Evolutionary conservation across 2,329 filamentous ascomycete species (phyloP).

Genomic region (Claviceps sp.): DNA sequence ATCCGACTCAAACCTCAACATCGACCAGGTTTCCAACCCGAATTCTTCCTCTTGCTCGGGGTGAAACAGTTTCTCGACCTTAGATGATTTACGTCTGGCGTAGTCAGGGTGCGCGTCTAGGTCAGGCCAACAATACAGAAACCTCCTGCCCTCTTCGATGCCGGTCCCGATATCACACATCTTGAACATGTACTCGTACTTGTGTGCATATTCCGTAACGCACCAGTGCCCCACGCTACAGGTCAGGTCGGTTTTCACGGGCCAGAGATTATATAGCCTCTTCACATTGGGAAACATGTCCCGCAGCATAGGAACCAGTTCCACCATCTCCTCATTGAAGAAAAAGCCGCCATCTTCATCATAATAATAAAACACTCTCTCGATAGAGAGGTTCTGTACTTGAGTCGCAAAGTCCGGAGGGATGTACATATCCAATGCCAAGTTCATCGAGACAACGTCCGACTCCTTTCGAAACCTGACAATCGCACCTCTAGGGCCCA

Average conservation of each 20-base stretch:
- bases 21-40: slow-evolving; percentile 15
- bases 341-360: background rate
- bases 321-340: background rate
- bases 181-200: slow-evolving; percentile 11
- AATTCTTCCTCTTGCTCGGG: background rate
- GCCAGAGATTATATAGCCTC: slow-evolving; percentile 13
- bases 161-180: slow-evolving; percentile 14
- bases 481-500: too few relatives aligned
- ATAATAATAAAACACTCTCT: too few relatives aligned
- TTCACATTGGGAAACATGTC: slow-evolving; percentile 14
- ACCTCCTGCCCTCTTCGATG: slow-evolving; percentile 12
- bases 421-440: too few relatives aligned
- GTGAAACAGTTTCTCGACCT: slow-evolving; percentile 6
- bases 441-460: too few relatives aligned
- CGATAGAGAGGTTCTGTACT: too few relatives aligned
- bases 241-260: background rate
- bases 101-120: slow-evolving; percentile 16
- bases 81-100: slow-evolving; percentile 9
- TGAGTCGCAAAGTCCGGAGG: too few relatives aligned
- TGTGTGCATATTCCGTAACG: slow-evolving; percentile 16
- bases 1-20: slow-evolving; percentile 17
- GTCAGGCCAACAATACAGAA: slow-evolving; percentile 22
- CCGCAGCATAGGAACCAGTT: background rate
- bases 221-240: slow-evolving; percentile 17
- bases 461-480: too few relatives aligned